Evolutionary conservation across 495 filamentous ascomycete species (phyloP).

Genomic region (Talaromyces wortmannii): DNA sequence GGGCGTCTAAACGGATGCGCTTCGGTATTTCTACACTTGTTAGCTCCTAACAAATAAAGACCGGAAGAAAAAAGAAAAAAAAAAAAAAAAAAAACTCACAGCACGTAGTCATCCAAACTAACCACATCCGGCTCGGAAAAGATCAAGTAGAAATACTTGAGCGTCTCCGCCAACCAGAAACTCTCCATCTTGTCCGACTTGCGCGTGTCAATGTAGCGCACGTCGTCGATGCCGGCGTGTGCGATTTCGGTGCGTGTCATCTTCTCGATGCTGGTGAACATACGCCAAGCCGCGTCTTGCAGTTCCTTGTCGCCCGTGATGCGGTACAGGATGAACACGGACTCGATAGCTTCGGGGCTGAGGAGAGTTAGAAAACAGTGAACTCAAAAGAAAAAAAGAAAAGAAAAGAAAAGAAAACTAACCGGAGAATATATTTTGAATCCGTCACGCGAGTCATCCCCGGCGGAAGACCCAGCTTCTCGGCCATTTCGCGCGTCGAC

Average conservation of each 20-base stretch:
- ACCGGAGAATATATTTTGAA: slow-evolving; percentile 60
- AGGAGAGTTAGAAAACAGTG: slow-evolving; percentile 1
- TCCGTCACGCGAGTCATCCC: slow-evolving; percentile 56
- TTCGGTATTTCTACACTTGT: slow-evolving; percentile 57
- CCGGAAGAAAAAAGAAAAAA: too few relatives aligned
- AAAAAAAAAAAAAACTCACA: slow-evolving; percentile 29
- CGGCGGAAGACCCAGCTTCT: slow-evolving; percentile 38
- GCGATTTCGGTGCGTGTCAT: slow-evolving; percentile 52
- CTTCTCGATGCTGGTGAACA: slow-evolving; percentile 61
- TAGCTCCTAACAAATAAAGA: too few relatives aligned
- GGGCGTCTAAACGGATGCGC: slow-evolving; percentile 64
- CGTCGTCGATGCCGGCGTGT: slow-evolving; percentile 53
- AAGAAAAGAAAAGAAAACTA: slow-evolving; percentile 8
- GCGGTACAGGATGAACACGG: slow-evolving; percentile 68
- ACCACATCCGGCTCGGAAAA: slow-evolving; percentile 66
- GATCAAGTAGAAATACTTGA: slow-evolving; percentile 92
- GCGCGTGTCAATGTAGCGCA: slow-evolving; percentile 27
- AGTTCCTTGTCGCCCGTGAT: slow-evolving; percentile 64
- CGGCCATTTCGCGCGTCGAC: slow-evolving; percentile 30
- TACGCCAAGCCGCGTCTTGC: slow-evolving; percentile 66
- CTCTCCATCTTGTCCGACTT: slow-evolving; percentile 48
- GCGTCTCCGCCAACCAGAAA: slow-evolving; percentile 66
- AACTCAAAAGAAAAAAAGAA: neutral
- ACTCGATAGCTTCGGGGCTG: slow-evolving; percentile 64
- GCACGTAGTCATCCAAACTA: slow-evolving; percentile 63